phyloP scores from a whole-genome alignment of 129 eudicot species.

The Saposhnikovia divaricata region DNA sequence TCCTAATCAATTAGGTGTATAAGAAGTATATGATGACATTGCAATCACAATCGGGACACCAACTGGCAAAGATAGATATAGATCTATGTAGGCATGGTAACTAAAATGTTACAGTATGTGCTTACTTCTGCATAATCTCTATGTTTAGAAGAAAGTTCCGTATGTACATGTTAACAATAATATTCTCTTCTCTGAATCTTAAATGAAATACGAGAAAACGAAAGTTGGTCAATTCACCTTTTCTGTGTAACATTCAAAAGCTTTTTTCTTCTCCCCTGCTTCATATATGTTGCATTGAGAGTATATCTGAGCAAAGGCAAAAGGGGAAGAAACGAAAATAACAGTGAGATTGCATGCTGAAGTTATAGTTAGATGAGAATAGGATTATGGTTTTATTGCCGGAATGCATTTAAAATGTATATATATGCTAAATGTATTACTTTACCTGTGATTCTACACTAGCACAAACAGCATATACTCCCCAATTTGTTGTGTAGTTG shows the following conservation, averaged over 20 bases:
- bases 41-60: too few species aligned
- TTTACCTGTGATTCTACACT: conserved; percentile 91
- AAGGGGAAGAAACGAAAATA: background rate
- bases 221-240: conserved; percentile 47
- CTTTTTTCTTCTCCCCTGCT: conserved; percentile 77
- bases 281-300: conserved; percentile 90
- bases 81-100: background rate
- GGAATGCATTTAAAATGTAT: background rate
- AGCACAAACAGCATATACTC: conserved; percentile 83
- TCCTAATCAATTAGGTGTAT: too few species aligned
- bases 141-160: too few species aligned
- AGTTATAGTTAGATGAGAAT: background rate
- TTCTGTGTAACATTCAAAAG: conserved; percentile 67
- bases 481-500: conserved; percentile 87
- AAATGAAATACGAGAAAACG: background rate
- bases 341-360: background rate
- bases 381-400: background rate
- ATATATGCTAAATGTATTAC: background rate
- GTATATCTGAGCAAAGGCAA: background rate
- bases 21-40: too few species aligned
- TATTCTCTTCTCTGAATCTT: background rate
- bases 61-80: too few species aligned
- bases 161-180: too few species aligned
- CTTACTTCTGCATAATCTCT: background rate
- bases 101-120: background rate